Evolutionary conservation across 495 filamentous ascomycete genomes (phyloP).

Genomic region (Talaromyces liani): DNA sequence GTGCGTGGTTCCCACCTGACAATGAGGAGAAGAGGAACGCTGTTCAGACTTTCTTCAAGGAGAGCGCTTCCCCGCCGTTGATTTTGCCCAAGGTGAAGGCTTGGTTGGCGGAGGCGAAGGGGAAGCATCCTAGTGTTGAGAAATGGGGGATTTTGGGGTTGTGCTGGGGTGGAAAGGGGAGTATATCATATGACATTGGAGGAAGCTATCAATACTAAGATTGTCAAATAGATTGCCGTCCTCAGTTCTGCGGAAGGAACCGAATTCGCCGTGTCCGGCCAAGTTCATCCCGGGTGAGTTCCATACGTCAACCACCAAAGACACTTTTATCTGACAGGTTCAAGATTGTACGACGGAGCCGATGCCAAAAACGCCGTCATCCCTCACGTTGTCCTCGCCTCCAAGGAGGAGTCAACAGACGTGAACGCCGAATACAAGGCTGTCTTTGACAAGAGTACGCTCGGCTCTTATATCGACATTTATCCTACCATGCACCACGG

Average conservation of each 20-base stretch:
- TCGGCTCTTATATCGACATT: conserved; percentile 37
- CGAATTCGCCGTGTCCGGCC: conserved; percentile 38
- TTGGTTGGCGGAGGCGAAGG: conserved; percentile 16
- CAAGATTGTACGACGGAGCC: conserved; percentile 27
- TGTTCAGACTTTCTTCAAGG: conserved; percentile 21
- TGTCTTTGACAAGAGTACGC: conserved; percentile 28
- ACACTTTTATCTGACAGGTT: neutral
- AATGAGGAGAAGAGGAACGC: conserved; percentile 35
- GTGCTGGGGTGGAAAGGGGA: conserved; percentile 44
- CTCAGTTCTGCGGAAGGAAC: conserved; percentile 31
- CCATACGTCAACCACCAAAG: neutral
- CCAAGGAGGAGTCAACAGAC: conserved; percentile 42
- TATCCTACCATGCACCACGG: conserved; percentile 50
- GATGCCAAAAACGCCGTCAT: conserved; percentile 41
- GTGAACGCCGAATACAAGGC: conserved; percentile 31
- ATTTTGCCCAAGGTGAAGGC: conserved; percentile 16
- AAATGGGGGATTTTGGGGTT: conserved; percentile 38
- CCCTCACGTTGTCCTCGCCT: conserved; percentile 48
- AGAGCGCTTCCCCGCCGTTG: conserved; percentile 13
- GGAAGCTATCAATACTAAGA: neutral
- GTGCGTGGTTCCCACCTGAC: conserved; percentile 29
- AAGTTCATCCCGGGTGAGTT: conserved; percentile 42
- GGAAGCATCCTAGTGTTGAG: conserved; percentile 23
- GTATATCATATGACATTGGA: neutral
- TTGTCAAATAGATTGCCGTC: conserved; percentile 27